Conservation (phyloP, 306 rosid genomes). For the Arachis stenosperma region DNA sequence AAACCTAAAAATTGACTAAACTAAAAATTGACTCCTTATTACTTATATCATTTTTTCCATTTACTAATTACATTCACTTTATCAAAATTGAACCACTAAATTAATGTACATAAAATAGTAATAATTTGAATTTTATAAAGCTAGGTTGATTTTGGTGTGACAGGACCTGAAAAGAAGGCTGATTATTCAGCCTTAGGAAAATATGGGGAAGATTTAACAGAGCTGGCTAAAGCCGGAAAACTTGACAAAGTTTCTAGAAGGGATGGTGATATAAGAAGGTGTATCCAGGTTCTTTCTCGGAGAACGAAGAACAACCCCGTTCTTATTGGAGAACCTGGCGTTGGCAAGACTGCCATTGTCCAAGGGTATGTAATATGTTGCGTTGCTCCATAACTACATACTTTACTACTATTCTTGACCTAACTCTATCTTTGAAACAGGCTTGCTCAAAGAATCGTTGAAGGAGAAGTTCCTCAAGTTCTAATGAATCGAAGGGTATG, state of each 20-base stretch:
- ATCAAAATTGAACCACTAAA: too few species aligned
- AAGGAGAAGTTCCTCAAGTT: constrained; percentile 85
- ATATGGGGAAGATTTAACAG: constrained; percentile 79
- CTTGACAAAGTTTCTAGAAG: constrained; percentile 85
- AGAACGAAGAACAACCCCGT: constrained; percentile 85
- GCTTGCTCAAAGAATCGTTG: constrained; percentile 80
- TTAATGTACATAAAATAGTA: too few species aligned
- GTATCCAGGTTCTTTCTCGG: constrained; percentile 79
- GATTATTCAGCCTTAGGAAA: constrained; percentile 59
- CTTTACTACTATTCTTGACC: not conserved
- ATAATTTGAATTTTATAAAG: too few species aligned
- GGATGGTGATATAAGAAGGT: constrained; percentile 80
- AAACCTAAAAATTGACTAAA: too few species aligned
- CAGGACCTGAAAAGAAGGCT: constrained; percentile 77
- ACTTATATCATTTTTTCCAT: too few species aligned
- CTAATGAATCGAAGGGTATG: constrained; percentile 77
- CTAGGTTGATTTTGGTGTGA: constrained; percentile 25
- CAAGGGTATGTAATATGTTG: constrained; percentile 58
- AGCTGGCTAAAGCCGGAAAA: constrained; percentile 71
- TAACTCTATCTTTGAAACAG: constrained; percentile 41
- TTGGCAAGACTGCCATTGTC: constrained; percentile 84
- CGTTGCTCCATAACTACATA: too few species aligned
- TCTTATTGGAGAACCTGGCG: constrained; percentile 84
- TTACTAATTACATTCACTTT: too few species aligned
- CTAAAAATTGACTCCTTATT: too few species aligned